Base-by-base conservation (phyloP, 768 basidiomycete species). In the Tremella mesenterica region DNA sequence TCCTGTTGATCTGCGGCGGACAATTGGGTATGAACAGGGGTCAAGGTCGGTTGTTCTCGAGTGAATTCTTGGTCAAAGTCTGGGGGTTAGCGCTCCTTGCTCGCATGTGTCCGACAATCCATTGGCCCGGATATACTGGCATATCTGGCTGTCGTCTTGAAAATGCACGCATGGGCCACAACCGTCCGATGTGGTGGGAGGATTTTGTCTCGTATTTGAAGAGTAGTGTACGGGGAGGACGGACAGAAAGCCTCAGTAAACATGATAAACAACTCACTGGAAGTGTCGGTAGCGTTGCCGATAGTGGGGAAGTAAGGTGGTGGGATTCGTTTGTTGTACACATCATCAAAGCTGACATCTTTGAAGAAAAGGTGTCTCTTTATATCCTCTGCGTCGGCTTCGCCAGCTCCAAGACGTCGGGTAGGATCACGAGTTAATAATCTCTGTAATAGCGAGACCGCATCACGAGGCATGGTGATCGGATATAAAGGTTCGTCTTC, bases 401-500 rank as follows among this genome's bases (percentile, higher is more conserved):
- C 88, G 16, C 83, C 84, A 23, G 91, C 86, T 27, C 95, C 95
- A 9, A 99, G 80, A 53, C 95, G 87, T 26, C 89, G 87, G 23
- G 75, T 71, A 26, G 95, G 92, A 67, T 99, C 93, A 43, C 93
- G 83, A 0, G 88, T 93, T 58, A 99, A 78, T 23, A 99, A 77
- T 80, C 91, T 91, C 70, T 95, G 91, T 52, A 99, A 69, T 59
- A 97, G 86, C 18, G 89, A 89, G 41, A 97, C 92, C 6, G 91
- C 91, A 65, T 97, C 93, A 49, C 89, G 80, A 7, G 92, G 95
- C 95, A 99, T 99, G 5, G 95, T 96, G 61, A 99, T 97, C 1
- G 95, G 95, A 75, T 97, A 99, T 56, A 99, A 72, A 25, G 92
- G 93, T 72, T 97, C 95, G 68, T 99, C 95, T 73, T 97, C 95